Conservation (phyloP, 2,329 filamentous ascomycete species). For the Pseudocercospora eumusae region DNA sequence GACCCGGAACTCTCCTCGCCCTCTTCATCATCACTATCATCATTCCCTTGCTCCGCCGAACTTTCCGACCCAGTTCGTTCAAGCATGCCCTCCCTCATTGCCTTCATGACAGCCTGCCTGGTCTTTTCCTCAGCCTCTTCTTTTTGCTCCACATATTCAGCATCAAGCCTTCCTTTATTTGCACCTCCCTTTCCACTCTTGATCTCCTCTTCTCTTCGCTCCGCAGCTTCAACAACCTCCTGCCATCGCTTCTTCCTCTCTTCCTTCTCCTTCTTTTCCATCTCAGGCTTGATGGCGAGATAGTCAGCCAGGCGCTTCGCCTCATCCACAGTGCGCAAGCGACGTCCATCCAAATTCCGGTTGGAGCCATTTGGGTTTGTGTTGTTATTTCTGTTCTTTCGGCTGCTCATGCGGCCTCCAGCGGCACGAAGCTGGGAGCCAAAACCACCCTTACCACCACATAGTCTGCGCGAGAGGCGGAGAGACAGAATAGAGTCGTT, state of each 20-base stretch:
- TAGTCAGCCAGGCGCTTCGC: constrained; percentile 95
- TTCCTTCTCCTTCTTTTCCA: constrained; percentile 93
- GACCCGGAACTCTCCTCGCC: constrained; percentile 36
- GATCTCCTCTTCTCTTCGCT: constrained; percentile 80
- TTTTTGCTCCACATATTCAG: constrained; percentile 93
- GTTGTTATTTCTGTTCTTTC: constrained; percentile 74
- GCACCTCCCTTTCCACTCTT: constrained; percentile 67
- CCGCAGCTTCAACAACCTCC: constrained; percentile 80
- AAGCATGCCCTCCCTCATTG: constrained; percentile 63
- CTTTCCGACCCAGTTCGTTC: constrained; percentile 48
- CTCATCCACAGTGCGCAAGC: constrained; percentile 88
- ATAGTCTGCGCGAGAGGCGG: constrained; percentile 74
- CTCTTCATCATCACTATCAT: constrained; percentile 38
- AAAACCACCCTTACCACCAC: constrained; percentile 96
- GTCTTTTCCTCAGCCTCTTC: constrained; percentile 86
- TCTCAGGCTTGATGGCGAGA: constrained; percentile 90
- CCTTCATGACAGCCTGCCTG: constrained; percentile 70
- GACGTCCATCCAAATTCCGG: constrained; percentile 86
- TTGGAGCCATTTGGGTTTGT: constrained; percentile 82
- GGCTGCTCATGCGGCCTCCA: constrained; percentile 96
- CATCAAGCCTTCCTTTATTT: constrained; percentile 65
- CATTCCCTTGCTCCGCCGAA: constrained; percentile 48
- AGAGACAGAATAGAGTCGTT: constrained; percentile 72
- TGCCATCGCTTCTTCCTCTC: constrained; percentile 82
- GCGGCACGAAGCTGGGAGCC: constrained; percentile 95